phyloP scores from a whole-genome alignment of 2,329 filamentous ascomycete species.

The Aciculosporium take region DNA sequence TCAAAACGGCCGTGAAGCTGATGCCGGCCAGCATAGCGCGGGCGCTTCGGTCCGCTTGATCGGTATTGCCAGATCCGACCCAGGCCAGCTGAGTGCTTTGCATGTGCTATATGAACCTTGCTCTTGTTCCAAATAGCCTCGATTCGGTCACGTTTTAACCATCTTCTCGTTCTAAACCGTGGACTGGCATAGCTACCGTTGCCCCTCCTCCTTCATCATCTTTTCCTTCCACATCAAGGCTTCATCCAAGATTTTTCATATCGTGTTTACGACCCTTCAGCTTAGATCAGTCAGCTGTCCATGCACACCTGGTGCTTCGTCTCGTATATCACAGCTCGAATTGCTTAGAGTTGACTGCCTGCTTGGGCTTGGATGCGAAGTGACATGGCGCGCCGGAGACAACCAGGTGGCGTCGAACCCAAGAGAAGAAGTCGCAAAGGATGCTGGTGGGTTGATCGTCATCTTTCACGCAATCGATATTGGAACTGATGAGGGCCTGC shows the following conservation, averaged over 20 bases:
- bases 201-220: background rate
- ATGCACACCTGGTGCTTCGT: background rate
- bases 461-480: background rate
- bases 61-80: constrained; percentile 3
- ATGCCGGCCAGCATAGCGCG: constrained; percentile 3
- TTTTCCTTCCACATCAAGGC: background rate
- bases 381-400: constrained; percentile 29
- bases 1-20: constrained; percentile 1
- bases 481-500: background rate
- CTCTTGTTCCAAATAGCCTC: background rate
- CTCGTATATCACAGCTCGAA: background rate
- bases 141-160: background rate
- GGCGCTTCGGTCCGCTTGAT: background rate
- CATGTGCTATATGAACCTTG: constrained; percentile 3
- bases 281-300: background rate
- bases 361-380: background rate
- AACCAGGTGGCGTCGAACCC: constrained; percentile 27
- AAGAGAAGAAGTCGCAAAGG: constrained; percentile 31
- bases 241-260: background rate
- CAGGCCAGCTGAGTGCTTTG: constrained; percentile 1
- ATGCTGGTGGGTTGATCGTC: constrained; percentile 23
- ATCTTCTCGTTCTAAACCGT: background rate
- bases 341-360: background rate
- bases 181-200: background rate
- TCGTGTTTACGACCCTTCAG: background rate